These are phyloP conservation scores for Trichoderma polysporum DNA, from an alignment of 2,329 filamentous ascomycete genomes.

Conservation along the genomic window DNA sequence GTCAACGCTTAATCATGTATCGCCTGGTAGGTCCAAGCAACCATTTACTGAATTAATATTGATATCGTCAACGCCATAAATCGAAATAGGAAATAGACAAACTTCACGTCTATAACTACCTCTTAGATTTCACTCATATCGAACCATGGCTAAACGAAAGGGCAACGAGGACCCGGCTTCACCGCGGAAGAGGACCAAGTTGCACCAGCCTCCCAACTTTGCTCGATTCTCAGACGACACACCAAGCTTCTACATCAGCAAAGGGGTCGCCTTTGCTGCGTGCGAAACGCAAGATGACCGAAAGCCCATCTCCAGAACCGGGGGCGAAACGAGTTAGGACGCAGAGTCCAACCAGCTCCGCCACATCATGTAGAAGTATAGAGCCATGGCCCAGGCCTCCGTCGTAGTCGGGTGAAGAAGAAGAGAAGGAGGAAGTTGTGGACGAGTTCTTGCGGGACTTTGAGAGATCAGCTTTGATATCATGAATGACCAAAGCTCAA, in stretches of 20 bases:
- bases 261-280: too few relatives aligned
- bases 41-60: too few relatives aligned
- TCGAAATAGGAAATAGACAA: too few relatives aligned
- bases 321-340: not conserved
- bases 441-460: too few relatives aligned
- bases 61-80: not conserved
- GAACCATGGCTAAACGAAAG: not conserved
- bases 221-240: too few relatives aligned
- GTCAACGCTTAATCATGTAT: too few relatives aligned
- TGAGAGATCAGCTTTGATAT: too few relatives aligned
- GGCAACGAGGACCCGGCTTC: not conserved
- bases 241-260: too few relatives aligned
- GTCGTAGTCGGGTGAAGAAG: too few relatives aligned
- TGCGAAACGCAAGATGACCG: not conserved
- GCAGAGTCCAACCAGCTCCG: not conserved
- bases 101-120: not conserved
- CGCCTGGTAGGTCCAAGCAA: too few relatives aligned
- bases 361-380: not conserved
- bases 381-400: not conserved
- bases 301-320: not conserved
- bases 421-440: too few relatives aligned
- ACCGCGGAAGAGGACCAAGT: not conserved
- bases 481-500: too few relatives aligned
- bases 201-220: not conserved
- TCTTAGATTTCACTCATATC: not conserved